Evolutionary conservation across 129 eudicot genomes (phyloP), one percentile per base, ranked within the genome.

Genomic region (Deinandra increscens): DNA sequence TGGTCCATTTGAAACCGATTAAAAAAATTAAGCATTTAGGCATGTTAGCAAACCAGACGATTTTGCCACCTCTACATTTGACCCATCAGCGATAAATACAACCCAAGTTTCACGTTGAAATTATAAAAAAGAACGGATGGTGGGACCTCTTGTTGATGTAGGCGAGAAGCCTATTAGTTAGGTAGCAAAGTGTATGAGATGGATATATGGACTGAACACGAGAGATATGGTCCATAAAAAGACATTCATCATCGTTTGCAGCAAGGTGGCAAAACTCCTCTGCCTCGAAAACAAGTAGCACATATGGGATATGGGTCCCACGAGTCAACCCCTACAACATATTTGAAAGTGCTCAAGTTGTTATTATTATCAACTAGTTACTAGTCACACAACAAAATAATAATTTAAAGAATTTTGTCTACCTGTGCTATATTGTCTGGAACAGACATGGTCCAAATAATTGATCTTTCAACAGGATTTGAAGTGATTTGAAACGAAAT

Each of bases 391-490:
- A 53, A 39, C 60, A 31, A 58, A 20, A 61, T 13, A 45, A 34
- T n/a, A 17, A 62, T 11, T 20, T 5, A 7, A 71, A 43, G 14
- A 15, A 23, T 17, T n/a, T 1, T 17, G 31, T 60, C 59, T 80
- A 91, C 97, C 86, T 78, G 74, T 22, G 96, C 75, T 34, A 91
- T 51, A 45, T 86, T 80, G 73, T 82, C 89, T 14, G 96, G 96
- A 67, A 82, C 81, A 26, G 63, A 60, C 97, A 88, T 88, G 11
- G 72, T 75, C 97, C 97, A 91, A 33, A 88, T 60, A 56, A 91
- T 88, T 44, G 97, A 85, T 72, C 85, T 84, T 81, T 91, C 91
- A 41, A 91, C 64, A 69, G 94, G 89, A 84, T 91, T 91, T 67
- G 97, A 84, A 45, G 85, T 86, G 64, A 88, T 84, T 15, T 81